These are phyloP conservation scores for Amauroascus verrucosus DNA, from an alignment of 2,329 filamentous ascomycete genomes.

Conservation along the genomic window DNA sequence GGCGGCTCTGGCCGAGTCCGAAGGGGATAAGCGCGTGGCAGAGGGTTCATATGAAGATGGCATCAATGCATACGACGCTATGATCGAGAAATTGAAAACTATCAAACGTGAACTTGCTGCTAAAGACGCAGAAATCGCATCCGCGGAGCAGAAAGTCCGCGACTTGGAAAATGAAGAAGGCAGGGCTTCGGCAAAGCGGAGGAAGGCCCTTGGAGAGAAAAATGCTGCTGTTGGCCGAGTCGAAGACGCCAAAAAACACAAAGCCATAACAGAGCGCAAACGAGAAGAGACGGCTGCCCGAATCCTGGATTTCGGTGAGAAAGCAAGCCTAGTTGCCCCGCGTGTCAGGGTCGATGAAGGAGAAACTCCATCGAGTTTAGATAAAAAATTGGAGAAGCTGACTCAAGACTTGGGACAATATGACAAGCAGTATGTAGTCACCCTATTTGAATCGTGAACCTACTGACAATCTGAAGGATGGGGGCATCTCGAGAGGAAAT, in stretches of 20 bases:
- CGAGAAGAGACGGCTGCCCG: slow-evolving; percentile 39
- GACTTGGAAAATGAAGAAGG: slow-evolving; percentile 47
- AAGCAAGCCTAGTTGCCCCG: slow-evolving; percentile 46
- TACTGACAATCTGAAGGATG: slow-evolving; percentile 33
- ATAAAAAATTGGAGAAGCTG: slow-evolving; percentile 43
- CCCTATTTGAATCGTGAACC: background rate
- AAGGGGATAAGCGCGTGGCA: slow-evolving; percentile 37
- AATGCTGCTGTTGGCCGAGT: slow-evolving; percentile 49
- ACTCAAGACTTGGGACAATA: slow-evolving; percentile 49
- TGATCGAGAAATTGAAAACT: slow-evolving; percentile 32
- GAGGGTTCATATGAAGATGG: slow-evolving; percentile 43
- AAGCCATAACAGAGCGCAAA: slow-evolving; percentile 39
- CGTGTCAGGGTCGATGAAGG: slow-evolving; percentile 55
- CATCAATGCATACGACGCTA: slow-evolving; percentile 34
- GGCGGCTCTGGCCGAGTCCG: slow-evolving; percentile 47
- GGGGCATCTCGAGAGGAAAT: slow-evolving; percentile 59
- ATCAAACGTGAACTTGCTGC: slow-evolving; percentile 28
- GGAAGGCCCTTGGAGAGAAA: slow-evolving; percentile 49
- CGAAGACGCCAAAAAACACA: slow-evolving; percentile 41
- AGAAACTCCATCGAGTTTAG: slow-evolving; percentile 49
- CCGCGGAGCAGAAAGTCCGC: slow-evolving; percentile 28
- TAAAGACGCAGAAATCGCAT: slow-evolving; percentile 28
- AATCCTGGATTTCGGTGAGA: slow-evolving; percentile 45
- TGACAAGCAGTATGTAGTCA: slow-evolving; percentile 38
- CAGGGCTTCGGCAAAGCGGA: slow-evolving; percentile 41